Evolutionary conservation across 345 rosid species (phyloP).

Genomic region (Boechera retrofracta): DNA sequence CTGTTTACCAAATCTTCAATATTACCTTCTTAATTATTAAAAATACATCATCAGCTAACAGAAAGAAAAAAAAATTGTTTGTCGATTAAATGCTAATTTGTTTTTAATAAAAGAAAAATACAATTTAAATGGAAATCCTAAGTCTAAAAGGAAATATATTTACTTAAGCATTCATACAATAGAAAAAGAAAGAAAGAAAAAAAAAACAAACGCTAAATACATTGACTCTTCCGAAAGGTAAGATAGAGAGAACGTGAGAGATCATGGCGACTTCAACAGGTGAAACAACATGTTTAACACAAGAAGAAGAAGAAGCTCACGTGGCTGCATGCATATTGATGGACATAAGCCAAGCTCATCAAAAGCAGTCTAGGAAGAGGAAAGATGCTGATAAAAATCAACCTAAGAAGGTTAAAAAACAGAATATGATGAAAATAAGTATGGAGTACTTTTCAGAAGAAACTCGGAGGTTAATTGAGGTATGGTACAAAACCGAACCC

Average conservation of each 20-base stretch:
- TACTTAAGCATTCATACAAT: neutral
- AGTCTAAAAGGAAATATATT: neutral
- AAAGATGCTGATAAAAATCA: neutral
- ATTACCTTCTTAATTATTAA: too few species aligned
- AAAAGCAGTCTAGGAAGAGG: neutral
- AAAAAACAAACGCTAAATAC: neutral
- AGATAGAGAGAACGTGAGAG: neutral
- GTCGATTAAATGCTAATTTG: too few species aligned
- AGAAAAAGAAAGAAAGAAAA: neutral
- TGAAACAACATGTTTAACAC: neutral
- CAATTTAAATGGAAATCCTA: neutral
- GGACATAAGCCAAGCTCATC: neutral
- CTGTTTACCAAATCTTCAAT: too few species aligned
- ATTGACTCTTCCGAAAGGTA: neutral
- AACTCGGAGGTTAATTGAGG: neutral
- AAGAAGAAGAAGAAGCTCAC: neutral
- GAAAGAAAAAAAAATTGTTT: too few species aligned
- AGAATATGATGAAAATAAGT: neutral
- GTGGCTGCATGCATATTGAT: neutral
- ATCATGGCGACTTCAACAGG: neutral
- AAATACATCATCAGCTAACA: too few species aligned
- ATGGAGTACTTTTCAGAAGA: constrained; percentile 5
- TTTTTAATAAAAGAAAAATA: too few species aligned
- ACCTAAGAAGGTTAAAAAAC: neutral
- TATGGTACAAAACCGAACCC: neutral